Base-by-base conservation (phyloP, 164 flowering plant species). In the Berberis vulgaris region DNA sequence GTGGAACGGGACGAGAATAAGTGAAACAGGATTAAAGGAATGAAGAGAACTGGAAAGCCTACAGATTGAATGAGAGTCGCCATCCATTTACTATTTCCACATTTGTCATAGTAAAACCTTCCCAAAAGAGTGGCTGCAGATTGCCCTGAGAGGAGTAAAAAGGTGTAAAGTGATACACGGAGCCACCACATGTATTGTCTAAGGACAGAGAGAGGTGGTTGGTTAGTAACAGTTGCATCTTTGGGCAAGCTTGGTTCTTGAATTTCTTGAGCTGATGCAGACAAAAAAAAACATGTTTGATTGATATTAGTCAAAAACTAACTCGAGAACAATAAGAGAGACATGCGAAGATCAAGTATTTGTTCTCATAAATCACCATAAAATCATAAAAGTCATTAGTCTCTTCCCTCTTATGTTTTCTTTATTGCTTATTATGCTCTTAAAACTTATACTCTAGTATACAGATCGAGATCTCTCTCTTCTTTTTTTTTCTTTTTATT, bases 11-110 rank as follows among this genome's bases (percentile, higher is more conserved):
- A 2, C 56, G 10, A 3, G 1, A 54, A 9, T 0, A 26, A 8
- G 6, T 39, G 41, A 41, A 38, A 59, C 2, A 57, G 0, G 46
- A 57, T 1, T 41, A 57, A 42, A 45, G 7, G 41, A 42, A 45
- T 43, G 8, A 57, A 3, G 9, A 57, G n/a, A 41, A 57, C 8
- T 2, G 60, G 43, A 57, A 57, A 57, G 43, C 60, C 60, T 57
- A n/a, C 60, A 57, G 60, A 41, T 5, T 57, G 12, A 41, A 57
- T 8, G 10, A 77, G 59, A 1, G 80, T 73, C 1, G 73, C 77
- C 71, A 77, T 67, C 80, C 80, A 73, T 63, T 68, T 73, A 49
- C 77, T 73, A 44, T 66, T 77, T 44, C 77, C 80, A 5, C 77
- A 77, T 46, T 73, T 58, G 58, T 68, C 71, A 46, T 57, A 77